Evolutionary conservation across 2,329 filamentous ascomycete species (phyloP).

Genomic region (Aplosporella prunicola): DNA sequence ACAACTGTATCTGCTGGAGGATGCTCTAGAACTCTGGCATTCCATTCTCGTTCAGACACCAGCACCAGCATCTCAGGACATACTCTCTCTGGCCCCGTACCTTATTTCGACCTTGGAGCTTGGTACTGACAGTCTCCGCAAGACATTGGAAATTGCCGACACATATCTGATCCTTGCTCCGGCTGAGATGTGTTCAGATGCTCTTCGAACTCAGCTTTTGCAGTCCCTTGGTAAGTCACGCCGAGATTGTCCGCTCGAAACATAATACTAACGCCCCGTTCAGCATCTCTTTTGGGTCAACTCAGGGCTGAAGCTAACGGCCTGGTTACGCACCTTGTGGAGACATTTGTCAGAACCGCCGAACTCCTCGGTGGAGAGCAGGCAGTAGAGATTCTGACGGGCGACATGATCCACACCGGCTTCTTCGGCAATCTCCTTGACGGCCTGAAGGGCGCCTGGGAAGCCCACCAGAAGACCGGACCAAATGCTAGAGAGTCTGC

Average conservation of each 20-base stretch:
- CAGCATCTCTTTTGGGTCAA: conserved; percentile 36
- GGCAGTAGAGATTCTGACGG: conserved; percentile 40
- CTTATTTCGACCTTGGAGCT: conserved; percentile 40
- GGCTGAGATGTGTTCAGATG: conserved; percentile 34
- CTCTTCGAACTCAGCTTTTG: conserved; percentile 32
- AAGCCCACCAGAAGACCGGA: conserved; percentile 71
- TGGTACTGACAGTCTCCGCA: conserved; percentile 39
- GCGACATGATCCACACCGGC: conserved; percentile 49
- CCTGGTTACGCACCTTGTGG: conserved; percentile 37
- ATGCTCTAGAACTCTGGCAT: conserved; percentile 82
- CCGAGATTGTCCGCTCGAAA: neutral
- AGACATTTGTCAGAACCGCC: conserved; percentile 41
- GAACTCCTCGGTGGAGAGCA: conserved; percentile 42
- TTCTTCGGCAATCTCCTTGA: conserved; percentile 46
- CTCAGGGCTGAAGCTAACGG: conserved; percentile 41
- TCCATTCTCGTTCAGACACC: conserved; percentile 58
- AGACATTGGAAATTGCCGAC: conserved; percentile 41
- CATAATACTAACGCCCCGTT: conserved; percentile 1
- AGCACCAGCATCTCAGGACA: conserved; percentile 31
- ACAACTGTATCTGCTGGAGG: conserved; percentile 72
- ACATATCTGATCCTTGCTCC: conserved; percentile 41
- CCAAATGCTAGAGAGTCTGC: conserved; percentile 56
- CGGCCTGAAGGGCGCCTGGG: conserved; percentile 40
- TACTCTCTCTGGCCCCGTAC: conserved; percentile 34
- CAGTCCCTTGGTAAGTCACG: conserved; percentile 14